These are phyloP conservation scores for Xylariaceae sp. DNA, from an alignment of 2,329 filamentous ascomycete species.

Conservation along the genomic window DNA sequence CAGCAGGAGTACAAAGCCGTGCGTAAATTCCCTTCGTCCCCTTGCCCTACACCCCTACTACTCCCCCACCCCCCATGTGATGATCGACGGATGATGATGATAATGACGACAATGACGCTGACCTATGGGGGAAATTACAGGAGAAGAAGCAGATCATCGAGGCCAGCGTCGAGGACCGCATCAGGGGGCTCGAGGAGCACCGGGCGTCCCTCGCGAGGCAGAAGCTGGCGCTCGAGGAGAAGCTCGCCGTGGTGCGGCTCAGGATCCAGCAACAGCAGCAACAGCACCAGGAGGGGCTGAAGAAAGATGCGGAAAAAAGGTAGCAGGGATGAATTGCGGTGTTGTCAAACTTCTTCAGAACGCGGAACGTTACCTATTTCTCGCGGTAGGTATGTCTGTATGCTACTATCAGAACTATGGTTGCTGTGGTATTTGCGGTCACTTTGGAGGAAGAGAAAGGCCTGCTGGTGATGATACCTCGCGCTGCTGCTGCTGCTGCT, in stretches of 20 bases:
- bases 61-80: neutral
- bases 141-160: conserved; percentile 42
- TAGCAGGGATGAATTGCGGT: neutral
- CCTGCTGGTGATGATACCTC: neutral
- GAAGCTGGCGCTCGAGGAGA: conserved; percentile 44
- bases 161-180: conserved; percentile 47
- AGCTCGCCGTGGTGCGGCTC: conserved; percentile 45
- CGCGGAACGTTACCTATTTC: too few relatives aligned
- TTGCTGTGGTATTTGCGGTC: too few relatives aligned
- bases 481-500: neutral
- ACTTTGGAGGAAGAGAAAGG: neutral
- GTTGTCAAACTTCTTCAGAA: too few relatives aligned
- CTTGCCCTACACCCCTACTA: neutral
- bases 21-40: conserved; percentile 5
- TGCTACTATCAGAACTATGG: too few relatives aligned
- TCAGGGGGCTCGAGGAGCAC: conserved; percentile 48
- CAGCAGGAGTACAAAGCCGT: conserved; percentile 51
- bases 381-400: too few relatives aligned
- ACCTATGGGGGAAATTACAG: conserved; percentile 26
- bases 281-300: too few relatives aligned
- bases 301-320: neutral
- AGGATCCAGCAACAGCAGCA: conserved; percentile 43
- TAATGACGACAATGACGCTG: neutral
- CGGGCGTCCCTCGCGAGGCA: conserved; percentile 44
- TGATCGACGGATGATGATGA: neutral